Conservation (phyloP, 305 asterid genomes). For the Fraxinus albicans region DNA sequence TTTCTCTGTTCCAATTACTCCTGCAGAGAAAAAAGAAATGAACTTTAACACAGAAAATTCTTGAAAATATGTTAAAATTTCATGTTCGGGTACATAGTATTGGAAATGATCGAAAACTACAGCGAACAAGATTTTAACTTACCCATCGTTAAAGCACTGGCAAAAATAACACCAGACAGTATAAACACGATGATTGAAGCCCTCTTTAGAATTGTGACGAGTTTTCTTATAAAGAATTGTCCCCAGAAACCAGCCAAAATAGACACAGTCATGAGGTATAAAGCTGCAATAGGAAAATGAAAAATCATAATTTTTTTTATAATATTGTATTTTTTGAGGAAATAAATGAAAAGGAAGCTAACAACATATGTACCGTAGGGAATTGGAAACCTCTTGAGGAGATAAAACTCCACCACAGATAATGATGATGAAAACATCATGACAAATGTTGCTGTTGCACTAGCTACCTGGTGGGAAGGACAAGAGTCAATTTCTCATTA, state of each 20-base stretch:
- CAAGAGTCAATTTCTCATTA: neutral
- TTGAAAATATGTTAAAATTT: neutral
- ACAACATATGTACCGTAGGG: constrained; percentile 57
- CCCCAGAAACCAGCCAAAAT: constrained; percentile 98
- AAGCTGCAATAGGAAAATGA: constrained; percentile 43
- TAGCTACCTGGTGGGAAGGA: constrained; percentile 72
- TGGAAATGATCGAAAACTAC: neutral
- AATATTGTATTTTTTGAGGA: neutral
- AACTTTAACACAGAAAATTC: neutral
- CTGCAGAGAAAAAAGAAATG: constrained; percentile 31
- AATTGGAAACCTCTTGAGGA: constrained; percentile 87
- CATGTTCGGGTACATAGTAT: neutral
- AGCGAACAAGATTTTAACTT: neutral
- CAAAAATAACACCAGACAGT: constrained; percentile 89
- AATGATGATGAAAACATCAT: constrained; percentile 98
- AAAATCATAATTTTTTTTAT: neutral
- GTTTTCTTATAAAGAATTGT: constrained; percentile 67
- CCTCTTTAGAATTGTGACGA: constrained; percentile 57
- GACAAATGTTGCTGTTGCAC: constrained; percentile 96
- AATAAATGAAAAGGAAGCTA: neutral
- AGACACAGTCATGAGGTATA: constrained; percentile 76
- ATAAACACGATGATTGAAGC: constrained; percentile 85
- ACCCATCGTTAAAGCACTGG: constrained; percentile 97
- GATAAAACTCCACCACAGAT: constrained; percentile 96
- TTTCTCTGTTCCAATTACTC: constrained; percentile 69